These are phyloP conservation scores for Penicillium robsamsonii DNA, from an alignment of 495 filamentous ascomycete species.

Conservation along the genomic window DNA sequence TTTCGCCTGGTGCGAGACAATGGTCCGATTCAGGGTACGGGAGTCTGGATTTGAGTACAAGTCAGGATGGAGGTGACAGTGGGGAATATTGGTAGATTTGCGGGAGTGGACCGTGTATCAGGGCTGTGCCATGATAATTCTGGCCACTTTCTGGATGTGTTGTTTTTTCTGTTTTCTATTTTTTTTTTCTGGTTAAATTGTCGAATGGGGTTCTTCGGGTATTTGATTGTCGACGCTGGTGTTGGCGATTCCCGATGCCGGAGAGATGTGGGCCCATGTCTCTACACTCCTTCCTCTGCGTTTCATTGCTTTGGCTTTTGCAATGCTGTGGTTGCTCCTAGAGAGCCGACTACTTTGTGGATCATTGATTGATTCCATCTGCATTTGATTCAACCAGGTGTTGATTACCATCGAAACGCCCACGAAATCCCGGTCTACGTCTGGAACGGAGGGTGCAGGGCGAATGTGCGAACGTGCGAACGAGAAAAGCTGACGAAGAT, in stretches of 20 bases:
- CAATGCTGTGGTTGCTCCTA: slow-evolving; percentile 1
- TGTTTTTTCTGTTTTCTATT: not conserved
- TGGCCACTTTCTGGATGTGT: not conserved
- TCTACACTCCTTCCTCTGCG: not conserved
- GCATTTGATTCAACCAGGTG: not conserved
- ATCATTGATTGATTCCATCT: not conserved
- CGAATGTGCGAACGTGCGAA: no score
- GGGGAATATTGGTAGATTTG: not conserved
- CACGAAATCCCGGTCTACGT: not conserved
- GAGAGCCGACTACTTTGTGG: not conserved
- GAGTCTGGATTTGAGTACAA: not conserved
- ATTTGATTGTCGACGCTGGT: slow-evolving; percentile 1
- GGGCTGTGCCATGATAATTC: not conserved
- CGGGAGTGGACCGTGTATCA: not conserved
- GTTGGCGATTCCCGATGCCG: not conserved
- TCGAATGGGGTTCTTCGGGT: not conserved
- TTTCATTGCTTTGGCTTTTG: not conserved
- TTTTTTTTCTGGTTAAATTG: not conserved
- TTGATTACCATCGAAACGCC: not conserved
- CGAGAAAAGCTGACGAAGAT: not conserved
- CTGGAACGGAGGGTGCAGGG: not conserved
- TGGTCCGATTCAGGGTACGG: slow-evolving; percentile 54
- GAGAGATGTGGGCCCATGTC: not conserved
- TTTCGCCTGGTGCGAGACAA: slow-evolving; percentile 23
- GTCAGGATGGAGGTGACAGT: not conserved